These are phyloP conservation scores for Inga oerstediana DNA, from an alignment of 306 rosid genomes.

Conservation along the genomic window DNA sequence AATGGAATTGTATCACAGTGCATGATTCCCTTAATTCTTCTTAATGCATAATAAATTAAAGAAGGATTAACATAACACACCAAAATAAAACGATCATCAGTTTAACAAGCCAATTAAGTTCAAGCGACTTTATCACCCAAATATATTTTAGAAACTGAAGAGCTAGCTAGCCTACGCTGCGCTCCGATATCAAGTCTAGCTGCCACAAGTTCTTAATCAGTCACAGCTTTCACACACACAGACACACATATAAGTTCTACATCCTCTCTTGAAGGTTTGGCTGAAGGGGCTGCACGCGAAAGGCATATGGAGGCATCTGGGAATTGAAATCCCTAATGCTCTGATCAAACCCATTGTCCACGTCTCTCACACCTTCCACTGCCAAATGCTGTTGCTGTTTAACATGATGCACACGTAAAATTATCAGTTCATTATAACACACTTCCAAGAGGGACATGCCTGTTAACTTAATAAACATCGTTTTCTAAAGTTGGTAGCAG, in stretches of 20 bases:
- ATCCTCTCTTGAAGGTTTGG: conserved; percentile 58
- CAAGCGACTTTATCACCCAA: neutral
- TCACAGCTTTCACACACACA: neutral
- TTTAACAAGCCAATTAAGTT: conserved; percentile 1
- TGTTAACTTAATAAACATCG: neutral
- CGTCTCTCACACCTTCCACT: conserved; percentile 56
- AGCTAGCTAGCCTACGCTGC: neutral
- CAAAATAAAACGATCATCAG: neutral
- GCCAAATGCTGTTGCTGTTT: conserved; percentile 67
- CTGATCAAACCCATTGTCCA: conserved; percentile 57
- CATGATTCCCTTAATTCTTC: neutral
- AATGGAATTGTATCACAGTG: neutral
- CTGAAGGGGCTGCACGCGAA: conserved; percentile 63
- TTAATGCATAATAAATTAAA: neutral
- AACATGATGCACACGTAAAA: neutral
- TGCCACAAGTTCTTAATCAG: conserved; percentile 20
- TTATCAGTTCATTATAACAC: neutral
- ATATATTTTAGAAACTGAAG: neutral
- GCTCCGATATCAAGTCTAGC: conserved; percentile 5
- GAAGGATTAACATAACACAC: neutral
- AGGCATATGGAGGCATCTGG: conserved; percentile 51
- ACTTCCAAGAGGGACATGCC: neutral
- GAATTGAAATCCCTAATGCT: conserved; percentile 42
- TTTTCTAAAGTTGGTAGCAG: neutral
- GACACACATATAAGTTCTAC: neutral